These are phyloP conservation scores for Cruciata laevipes DNA, from an alignment of 257 asterid genomes.

Conservation along the genomic window DNA sequence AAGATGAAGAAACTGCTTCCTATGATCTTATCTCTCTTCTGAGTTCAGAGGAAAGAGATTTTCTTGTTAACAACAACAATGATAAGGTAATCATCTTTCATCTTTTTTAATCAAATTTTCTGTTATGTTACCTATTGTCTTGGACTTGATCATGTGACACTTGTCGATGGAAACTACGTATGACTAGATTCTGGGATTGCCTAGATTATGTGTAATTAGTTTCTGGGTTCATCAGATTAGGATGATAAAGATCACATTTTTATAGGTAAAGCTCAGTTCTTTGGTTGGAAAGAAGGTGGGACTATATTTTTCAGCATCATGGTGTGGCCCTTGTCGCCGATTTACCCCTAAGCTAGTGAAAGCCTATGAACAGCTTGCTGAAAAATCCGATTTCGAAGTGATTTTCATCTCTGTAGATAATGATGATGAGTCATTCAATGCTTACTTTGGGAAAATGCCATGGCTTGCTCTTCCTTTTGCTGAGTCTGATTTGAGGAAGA, in stretches of 20 bases:
- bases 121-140: not conserved
- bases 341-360: constrained; percentile 28
- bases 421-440: constrained; percentile 26
- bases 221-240: not conserved
- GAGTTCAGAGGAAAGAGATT: constrained; percentile 26
- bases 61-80: constrained; percentile 18
- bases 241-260: too few species aligned
- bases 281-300: constrained; percentile 20
- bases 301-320: constrained; percentile 25
- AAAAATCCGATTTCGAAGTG: constrained; percentile 24
- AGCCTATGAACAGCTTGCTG: constrained; percentile 15
- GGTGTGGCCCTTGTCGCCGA: constrained; percentile 34
- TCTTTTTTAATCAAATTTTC: not conserved
- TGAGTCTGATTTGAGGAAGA: constrained; percentile 21
- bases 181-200: not conserved
- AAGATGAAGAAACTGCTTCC: constrained; percentile 5
- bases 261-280: constrained; percentile 20
- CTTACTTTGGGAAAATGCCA: constrained; percentile 28
- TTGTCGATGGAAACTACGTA: not conserved
- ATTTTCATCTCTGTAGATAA: constrained; percentile 30
- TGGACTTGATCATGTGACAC: not conserved
- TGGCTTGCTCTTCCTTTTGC: constrained; percentile 34
- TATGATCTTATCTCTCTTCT: constrained; percentile 21
- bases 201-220: not conserved
- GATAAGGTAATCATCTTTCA: constrained; percentile 15